Evolutionary conservation across 2,329 filamentous ascomycete genomes (phyloP).

Genomic region (Fusarium setosum): DNA sequence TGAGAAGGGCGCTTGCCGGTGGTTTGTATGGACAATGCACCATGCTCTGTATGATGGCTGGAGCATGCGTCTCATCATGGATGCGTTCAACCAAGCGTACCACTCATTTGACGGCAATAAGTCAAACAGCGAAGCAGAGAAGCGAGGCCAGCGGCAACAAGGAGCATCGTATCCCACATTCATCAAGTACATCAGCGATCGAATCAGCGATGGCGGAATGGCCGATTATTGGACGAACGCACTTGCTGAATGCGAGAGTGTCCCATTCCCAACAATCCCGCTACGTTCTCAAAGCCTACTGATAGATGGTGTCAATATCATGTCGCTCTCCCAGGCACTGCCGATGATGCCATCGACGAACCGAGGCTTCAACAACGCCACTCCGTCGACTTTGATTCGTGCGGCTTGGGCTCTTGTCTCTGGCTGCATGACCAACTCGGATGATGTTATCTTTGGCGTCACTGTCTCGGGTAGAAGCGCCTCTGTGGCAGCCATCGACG

Average conservation of each 20-base stretch:
- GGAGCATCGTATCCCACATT: not conserved
- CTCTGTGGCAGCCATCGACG: constrained; percentile 31
- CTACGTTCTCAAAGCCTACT: not conserved
- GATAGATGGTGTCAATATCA: not conserved
- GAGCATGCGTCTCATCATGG: constrained; percentile 33
- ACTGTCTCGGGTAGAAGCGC: constrained; percentile 53
- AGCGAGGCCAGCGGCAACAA: too few species aligned
- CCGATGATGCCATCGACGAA: constrained; percentile 58
- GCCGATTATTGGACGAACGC: constrained; percentile 8
- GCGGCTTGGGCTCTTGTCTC: constrained; percentile 64
- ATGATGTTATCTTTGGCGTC: constrained; percentile 56
- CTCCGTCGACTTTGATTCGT: constrained; percentile 20
- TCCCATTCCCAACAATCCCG: constrained; percentile 1
- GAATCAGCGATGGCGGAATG: not conserved
- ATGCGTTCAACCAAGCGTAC: constrained; percentile 18
- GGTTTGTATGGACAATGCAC: constrained; percentile 41
- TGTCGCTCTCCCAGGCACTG: constrained; percentile 34
- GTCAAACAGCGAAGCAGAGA: not conserved
- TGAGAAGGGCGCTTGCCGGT: not conserved
- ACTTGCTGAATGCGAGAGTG: not conserved
- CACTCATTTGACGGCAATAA: not conserved
- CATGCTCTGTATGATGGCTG: constrained; percentile 46
- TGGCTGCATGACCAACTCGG: constrained; percentile 50
- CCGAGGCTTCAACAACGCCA: constrained; percentile 39
- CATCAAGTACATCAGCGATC: constrained; percentile 1